These are phyloP conservation scores for Marchantia paleacea DNA, from an alignment of 225 moss, liverwort and hornwort genomes.

Conservation along the genomic window DNA sequence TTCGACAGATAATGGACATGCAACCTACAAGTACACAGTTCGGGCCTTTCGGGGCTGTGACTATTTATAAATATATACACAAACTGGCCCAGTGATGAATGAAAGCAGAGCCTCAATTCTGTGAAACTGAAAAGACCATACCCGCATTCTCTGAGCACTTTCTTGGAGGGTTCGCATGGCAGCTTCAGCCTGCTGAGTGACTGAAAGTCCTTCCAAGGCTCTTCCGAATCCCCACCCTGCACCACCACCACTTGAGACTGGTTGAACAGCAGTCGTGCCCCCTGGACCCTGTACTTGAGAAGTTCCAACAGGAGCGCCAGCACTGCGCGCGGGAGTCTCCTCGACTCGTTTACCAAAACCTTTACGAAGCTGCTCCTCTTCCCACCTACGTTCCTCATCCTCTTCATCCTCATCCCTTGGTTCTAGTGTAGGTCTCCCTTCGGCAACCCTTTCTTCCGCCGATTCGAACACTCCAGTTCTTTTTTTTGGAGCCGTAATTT, in stretches of 20 bases:
- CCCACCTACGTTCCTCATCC: conserved; percentile 92
- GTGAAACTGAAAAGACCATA: conserved; percentile 19
- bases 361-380: conserved; percentile 94
- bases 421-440: conserved; percentile 40
- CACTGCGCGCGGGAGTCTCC: conserved; percentile 50
- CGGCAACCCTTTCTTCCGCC: conserved; percentile 43
- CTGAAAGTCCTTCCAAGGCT: conserved; percentile 56
- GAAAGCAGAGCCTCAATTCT: background rate
- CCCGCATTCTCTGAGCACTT: conserved; percentile 69
- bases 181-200: conserved; percentile 73
- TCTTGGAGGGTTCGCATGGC: conserved; percentile 73
- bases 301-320: conserved; percentile 33
- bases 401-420: conserved; percentile 87
- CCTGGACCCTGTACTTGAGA: conserved; percentile 29
- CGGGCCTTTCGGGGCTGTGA: too few species aligned
- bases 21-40: too few species aligned
- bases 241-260: conserved; percentile 40
- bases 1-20: too few species aligned
- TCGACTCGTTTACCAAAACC: conserved; percentile 93
- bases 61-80: too few species aligned
- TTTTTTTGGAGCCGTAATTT: conserved; percentile 44
- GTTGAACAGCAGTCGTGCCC: conserved; percentile 38
- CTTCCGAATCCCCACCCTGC: conserved; percentile 74
- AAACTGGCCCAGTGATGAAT: background rate
- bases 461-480: conserved; percentile 77